phyloP scores from a whole-genome alignment of 495 filamentous ascomycete genomes.

The Alectoria sarmentosa region DNA sequence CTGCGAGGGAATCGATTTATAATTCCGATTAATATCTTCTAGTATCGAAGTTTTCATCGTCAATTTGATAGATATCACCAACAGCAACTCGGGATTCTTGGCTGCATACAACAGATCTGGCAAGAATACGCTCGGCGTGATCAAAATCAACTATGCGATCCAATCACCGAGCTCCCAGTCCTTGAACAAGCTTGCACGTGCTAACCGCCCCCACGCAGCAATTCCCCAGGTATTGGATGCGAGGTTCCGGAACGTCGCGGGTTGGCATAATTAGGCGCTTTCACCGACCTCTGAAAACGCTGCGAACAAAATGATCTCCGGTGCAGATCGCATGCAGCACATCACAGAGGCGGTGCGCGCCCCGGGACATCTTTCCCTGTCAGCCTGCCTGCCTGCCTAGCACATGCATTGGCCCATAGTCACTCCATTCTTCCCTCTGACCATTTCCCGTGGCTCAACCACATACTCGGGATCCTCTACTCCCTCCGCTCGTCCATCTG shows the following conservation, averaged over 20 bases:
- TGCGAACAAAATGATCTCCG: background rate
- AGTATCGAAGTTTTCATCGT: background rate
- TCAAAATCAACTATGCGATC: background rate
- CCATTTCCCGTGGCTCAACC: background rate
- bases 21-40: background rate
- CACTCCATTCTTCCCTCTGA: background rate
- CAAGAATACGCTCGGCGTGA: background rate
- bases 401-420: conserved; percentile 3
- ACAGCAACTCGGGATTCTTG: background rate
- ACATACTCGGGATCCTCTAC: background rate
- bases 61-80: background rate
- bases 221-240: background rate
- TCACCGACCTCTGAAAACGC: background rate
- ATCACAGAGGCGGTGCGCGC: conserved; percentile 1
- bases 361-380: conserved; percentile 1
- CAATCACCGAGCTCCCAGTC: background rate
- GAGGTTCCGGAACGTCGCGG: background rate
- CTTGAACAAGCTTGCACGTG: background rate
- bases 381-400: background rate
- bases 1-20: background rate
- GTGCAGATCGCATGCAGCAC: conserved; percentile 3
- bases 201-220: background rate
- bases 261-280: conserved; percentile 1
- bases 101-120: background rate
- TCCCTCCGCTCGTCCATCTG: background rate